Percentiles rank a stretch among this genome's conserved stretches.
phyloP scores from a whole-genome alignment of 2,329 filamentous ascomycete genomes.

The Triangularia verruculosa region DNA sequence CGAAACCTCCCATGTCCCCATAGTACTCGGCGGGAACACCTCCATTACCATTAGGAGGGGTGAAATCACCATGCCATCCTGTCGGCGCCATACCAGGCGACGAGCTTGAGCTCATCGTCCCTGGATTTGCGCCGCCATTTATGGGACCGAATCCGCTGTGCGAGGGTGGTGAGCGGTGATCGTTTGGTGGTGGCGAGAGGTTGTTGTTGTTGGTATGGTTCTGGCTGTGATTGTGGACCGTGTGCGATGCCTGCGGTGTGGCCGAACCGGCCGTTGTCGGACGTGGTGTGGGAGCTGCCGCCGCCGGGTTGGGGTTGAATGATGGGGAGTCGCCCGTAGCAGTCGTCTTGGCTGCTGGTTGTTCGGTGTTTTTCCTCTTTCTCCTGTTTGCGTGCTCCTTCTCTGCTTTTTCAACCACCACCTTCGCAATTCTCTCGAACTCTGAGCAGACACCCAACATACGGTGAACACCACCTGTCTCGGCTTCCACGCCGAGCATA shows the following conservation, averaged over 20 bases:
- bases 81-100: conserved; percentile 45
- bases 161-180: conserved; percentile 29
- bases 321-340: conserved; percentile 20
- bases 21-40: conserved; percentile 37
- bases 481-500: conserved; percentile 83
- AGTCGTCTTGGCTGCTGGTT: conserved; percentile 25
- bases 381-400: conserved; percentile 75
- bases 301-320: conserved; percentile 29
- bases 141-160: conserved; percentile 40
- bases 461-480: conserved; percentile 84
- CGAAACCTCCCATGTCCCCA: conserved; percentile 46
- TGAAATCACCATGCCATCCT: conserved; percentile 49
- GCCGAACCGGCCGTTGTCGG: conserved; percentile 32
- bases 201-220: conserved; percentile 21
- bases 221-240: conserved; percentile 17
- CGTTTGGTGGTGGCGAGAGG: conserved; percentile 30
- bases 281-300: conserved; percentile 33
- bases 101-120: conserved; percentile 37
- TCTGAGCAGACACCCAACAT: conserved; percentile 95
- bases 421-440: conserved; percentile 89
- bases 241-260: conserved; percentile 30
- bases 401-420: conserved; percentile 88
- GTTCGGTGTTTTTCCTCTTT: conserved; percentile 75
- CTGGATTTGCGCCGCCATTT: conserved; percentile 24
- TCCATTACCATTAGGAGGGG: conserved; percentile 29